A percentile compares a stretch with the other conserved stretches of the same genome.
Conservation (phyloP, 1,284 basidiomycete genomes). For the Tilletia caries region DNA sequence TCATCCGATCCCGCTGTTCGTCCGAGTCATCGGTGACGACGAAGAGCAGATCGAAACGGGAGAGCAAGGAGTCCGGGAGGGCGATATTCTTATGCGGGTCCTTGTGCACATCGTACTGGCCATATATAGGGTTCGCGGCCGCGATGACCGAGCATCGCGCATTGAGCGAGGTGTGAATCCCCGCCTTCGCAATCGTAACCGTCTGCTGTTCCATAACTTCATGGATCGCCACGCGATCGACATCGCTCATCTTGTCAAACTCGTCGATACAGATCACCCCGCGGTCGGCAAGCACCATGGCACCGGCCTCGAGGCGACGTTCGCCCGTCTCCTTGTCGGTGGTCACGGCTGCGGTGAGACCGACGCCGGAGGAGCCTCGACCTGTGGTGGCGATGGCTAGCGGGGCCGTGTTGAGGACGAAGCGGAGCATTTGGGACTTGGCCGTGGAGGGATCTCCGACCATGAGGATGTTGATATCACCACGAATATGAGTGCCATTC, state of each 20-base stretch:
- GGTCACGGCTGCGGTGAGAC: slow-evolving; percentile 98
- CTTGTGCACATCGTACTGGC: slow-evolving; percentile 99
- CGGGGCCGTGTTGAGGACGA: slow-evolving; percentile 92
- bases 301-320: slow-evolving; percentile 90
- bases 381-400: slow-evolving; percentile 97
- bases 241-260: slow-evolving; percentile 99
- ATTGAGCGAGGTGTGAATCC: slow-evolving; percentile 96
- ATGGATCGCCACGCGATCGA: slow-evolving; percentile 98
- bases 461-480: slow-evolving; percentile 99
- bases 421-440: slow-evolving; percentile 93
- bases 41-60: slow-evolving; percentile 97
- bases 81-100: slow-evolving; percentile 99
- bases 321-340: slow-evolving; percentile 95
- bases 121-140: slow-evolving; percentile 98
- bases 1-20: slow-evolving; percentile 85
- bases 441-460: slow-evolving; percentile 98
- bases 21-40: slow-evolving; percentile 98
- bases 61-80: slow-evolving; percentile 92
- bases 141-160: slow-evolving; percentile 96
- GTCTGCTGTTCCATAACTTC: slow-evolving; percentile 99
- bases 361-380: slow-evolving; percentile 93
- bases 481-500: slow-evolving; percentile 97
- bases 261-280: slow-evolving; percentile 99
- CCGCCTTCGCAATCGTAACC: slow-evolving; percentile 97
- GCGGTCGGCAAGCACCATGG: slow-evolving; percentile 99